These are phyloP conservation scores for Lodderomyces pseudojiufengensis DNA, from an alignment of 1,139 yeast species.

Conservation along the genomic window DNA sequence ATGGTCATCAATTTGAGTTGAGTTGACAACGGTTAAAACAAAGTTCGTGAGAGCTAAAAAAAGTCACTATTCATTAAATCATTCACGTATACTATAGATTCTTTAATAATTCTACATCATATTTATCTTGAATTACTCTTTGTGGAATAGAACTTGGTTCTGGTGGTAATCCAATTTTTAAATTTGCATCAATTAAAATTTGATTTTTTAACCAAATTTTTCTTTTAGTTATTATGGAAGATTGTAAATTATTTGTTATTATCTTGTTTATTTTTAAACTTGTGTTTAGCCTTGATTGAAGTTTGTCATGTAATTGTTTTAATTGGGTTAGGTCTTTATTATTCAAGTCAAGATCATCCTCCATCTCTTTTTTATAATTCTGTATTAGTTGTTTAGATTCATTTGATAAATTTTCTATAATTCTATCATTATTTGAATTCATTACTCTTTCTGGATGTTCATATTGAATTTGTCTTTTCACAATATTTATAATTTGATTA, in stretches of 20 bases:
- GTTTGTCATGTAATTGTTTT: constrained; percentile 18
- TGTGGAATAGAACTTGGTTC: constrained; percentile 16
- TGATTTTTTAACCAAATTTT: constrained; percentile 58
- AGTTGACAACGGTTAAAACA: too few relatives aligned
- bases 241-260: constrained; percentile 40
- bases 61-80: too few relatives aligned
- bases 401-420: constrained; percentile 9
- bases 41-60: too few relatives aligned
- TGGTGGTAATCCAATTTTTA: constrained; percentile 36
- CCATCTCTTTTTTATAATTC: constrained; percentile 11
- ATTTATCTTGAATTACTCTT: constrained; percentile 26
- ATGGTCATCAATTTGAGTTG: too few relatives aligned
- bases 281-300: constrained; percentile 32
- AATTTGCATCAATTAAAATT: constrained; percentile 49
- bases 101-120: constrained; percentile 27
- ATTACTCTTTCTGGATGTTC: constrained; percentile 9
- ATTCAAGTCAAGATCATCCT: constrained; percentile 14
- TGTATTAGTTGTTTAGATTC: constrained; percentile 7
- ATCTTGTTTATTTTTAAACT: constrained; percentile 46
- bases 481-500: constrained; percentile 9
- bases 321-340: constrained; percentile 21
- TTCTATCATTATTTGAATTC: constrained; percentile 7
- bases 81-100: not conserved
- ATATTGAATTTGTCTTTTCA: constrained; percentile 12
- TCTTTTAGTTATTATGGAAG: constrained; percentile 35